These are phyloP conservation scores for Lactarius trivialis DNA, from an alignment of 768 basidiomycete genomes.

Conservation along the genomic window DNA sequence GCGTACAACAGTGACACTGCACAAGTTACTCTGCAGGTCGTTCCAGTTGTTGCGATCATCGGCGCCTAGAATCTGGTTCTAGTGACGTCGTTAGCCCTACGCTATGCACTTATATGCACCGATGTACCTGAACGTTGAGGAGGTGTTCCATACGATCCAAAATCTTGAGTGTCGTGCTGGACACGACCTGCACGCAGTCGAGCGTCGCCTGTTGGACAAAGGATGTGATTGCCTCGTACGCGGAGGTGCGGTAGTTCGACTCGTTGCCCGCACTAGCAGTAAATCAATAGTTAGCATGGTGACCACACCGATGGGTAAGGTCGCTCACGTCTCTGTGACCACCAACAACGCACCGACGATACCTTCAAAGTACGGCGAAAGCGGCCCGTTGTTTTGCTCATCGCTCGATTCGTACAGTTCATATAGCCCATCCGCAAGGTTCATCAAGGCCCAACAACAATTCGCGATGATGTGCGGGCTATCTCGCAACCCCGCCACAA, in stretches of 20 bases:
- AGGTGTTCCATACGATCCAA: conserved; percentile 89
- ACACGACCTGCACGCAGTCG: conserved; percentile 76
- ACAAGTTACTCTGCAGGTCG: conserved; percentile 93
- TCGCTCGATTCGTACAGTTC: conserved; percentile 58
- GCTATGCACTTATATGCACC: neutral
- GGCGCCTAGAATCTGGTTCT: conserved; percentile 90
- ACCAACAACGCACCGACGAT: conserved; percentile 77
- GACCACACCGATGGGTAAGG: neutral
- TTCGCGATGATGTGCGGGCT: conserved; percentile 83
- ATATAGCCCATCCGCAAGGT: conserved; percentile 85
- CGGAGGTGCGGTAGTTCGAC: conserved; percentile 87
- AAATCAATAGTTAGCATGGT: conserved; percentile 17
- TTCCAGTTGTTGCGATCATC: conserved; percentile 99
- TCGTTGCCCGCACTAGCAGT: conserved; percentile 68
- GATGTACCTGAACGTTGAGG: conserved; percentile 67
- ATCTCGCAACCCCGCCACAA: conserved; percentile 76
- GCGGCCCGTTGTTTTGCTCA: conserved; percentile 48
- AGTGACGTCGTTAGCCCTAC: conserved; percentile 1
- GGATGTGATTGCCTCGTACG: conserved; percentile 91
- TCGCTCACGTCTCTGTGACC: conserved; percentile 76
- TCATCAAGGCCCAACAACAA: conserved; percentile 96
- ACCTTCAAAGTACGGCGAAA: conserved; percentile 86
- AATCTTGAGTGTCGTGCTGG: conserved; percentile 73
- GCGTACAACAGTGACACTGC: conserved; percentile 80
- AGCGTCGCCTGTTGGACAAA: conserved; percentile 74